Conservation (phyloP, 2,329 filamentous ascomycete species). For the Ceratocystis smalleyi region DNA sequence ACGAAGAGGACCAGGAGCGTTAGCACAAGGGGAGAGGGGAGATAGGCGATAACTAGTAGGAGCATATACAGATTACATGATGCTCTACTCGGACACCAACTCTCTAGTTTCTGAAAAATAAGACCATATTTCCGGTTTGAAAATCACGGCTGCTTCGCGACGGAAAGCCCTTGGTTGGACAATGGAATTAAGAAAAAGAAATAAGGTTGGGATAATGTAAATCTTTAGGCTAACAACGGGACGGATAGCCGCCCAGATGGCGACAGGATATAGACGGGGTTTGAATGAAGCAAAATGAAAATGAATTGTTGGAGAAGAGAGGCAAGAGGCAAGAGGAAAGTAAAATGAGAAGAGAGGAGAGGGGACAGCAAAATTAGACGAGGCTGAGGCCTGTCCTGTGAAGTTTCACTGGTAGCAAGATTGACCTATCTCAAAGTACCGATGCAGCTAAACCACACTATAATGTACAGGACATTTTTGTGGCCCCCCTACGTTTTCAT, state of each 20-base stretch:
- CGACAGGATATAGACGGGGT: background rate
- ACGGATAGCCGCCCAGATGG: background rate
- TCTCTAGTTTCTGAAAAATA: too few relatives aligned
- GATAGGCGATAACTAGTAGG: background rate
- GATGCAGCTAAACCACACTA: background rate
- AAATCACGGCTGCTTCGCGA: too few relatives aligned
- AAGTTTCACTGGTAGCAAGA: background rate
- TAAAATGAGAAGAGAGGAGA: background rate
- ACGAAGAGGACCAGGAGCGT: background rate
- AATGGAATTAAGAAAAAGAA: background rate
- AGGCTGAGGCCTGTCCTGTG: background rate
- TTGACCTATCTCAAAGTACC: background rate
- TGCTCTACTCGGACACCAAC: background rate
- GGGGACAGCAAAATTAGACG: background rate
- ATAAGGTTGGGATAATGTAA: background rate
- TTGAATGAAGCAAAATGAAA: background rate
- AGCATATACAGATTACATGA: background rate
- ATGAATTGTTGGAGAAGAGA: background rate
- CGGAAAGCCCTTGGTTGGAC: too few relatives aligned
- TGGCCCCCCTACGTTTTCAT: background rate
- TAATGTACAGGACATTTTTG: background rate
- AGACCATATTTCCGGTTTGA: too few relatives aligned
- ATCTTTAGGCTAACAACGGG: background rate
- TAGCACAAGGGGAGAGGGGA: background rate
- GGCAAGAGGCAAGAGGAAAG: background rate